Percentiles rank a stretch among this genome's conserved stretches.
Conservation (phyloP, 805 yeast species). For the Metschnikowia colocasiae region DNA sequence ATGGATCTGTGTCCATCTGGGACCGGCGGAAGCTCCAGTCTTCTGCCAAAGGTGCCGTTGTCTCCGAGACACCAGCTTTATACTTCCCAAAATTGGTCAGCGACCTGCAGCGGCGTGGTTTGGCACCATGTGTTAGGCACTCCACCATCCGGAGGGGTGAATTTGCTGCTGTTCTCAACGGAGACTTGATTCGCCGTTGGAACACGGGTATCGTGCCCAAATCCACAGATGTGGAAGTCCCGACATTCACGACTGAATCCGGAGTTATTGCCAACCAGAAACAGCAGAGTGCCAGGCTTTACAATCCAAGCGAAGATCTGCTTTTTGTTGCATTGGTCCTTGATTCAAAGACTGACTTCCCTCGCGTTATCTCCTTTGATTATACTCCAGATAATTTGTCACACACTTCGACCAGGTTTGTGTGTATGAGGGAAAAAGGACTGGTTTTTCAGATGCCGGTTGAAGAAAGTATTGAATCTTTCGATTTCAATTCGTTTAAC, state of each 20-base stretch:
- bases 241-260: slow-evolving; percentile 13
- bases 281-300: slow-evolving; percentile 35
- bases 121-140: slow-evolving; percentile 64
- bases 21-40: slow-evolving; percentile 60
- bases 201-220: slow-evolving; percentile 57
- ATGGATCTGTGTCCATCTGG: slow-evolving; percentile 81
- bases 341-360: slow-evolving; percentile 72
- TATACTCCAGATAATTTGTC: slow-evolving; percentile 57
- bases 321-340: slow-evolving; percentile 72
- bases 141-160: slow-evolving; percentile 66
- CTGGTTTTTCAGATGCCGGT: slow-evolving; percentile 78
- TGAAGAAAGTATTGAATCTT: slow-evolving; percentile 57
- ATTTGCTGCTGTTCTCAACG: slow-evolving; percentile 74
- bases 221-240: slow-evolving; percentile 1
- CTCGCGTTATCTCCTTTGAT: slow-evolving; percentile 81
- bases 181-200: slow-evolving; percentile 78
- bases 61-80: slow-evolving; percentile 53
- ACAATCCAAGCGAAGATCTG: slow-evolving; percentile 47
- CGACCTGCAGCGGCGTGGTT: slow-evolving; percentile 53
- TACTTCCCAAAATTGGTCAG: slow-evolving; percentile 59
- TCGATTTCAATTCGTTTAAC: slow-evolving; percentile 65
- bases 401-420: slow-evolving; percentile 57
- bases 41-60: slow-evolving; percentile 17
- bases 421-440: slow-evolving; percentile 91
- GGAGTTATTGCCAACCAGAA: slow-evolving; percentile 23